Evolutionary conservation across 306 rosid genomes (phyloP), one percentile per base, ranked within the genome.

Genomic region (Ammopiptanthus mongolicus): DNA sequence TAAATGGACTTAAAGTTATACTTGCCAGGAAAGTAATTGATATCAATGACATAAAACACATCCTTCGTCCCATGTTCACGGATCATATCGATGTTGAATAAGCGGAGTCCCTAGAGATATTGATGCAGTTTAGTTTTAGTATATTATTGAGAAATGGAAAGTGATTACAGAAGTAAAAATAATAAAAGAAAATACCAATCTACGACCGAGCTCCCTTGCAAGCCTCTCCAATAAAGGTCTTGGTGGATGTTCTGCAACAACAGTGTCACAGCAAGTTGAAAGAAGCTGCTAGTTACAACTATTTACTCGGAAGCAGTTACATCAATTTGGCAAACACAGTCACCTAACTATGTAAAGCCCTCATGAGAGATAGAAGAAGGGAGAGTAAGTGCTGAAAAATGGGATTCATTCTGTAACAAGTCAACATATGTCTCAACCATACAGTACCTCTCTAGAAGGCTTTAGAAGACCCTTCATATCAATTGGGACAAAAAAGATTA

Each of bases 21-120:
- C 81, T 79, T 82, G 51, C 87, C 87, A 65, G 89, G 89, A 78
- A 86, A 86, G 78, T 86, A 86, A 73, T 86, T 86, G 83, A 86
- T 86, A 46, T 86, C 87, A 21, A 83, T 83, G 64, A 86, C 89
- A 65, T 83, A 86, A 83, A 86, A 86, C 63, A 83, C 87, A 51
- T 86, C 81, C 79, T 73, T 70, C 51, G 89, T 86, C 42, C 89
- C 89, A 65, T 83, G 75, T 72, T 86, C 83, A 15, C 89, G 81
- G 48, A 86, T 86, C 87, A 86, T 86, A 69, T 86, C 87, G 42
- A 86, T 78, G 84, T 86, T 86, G 80, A 83, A 83, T 66, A 86
- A 23, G 28, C 47, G 81, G 78, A 86, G 89, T 53, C 89, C 89
- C 87, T 86, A 51, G 21, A 80, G 39, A 57, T 5, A 9, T 63